A percentile compares a stretch with the other conserved stretches of the same genome.
These are phyloP conservation scores for Rubus parviflorus DNA, from an alignment of 306 rosid genomes.

Conservation along the genomic window DNA sequence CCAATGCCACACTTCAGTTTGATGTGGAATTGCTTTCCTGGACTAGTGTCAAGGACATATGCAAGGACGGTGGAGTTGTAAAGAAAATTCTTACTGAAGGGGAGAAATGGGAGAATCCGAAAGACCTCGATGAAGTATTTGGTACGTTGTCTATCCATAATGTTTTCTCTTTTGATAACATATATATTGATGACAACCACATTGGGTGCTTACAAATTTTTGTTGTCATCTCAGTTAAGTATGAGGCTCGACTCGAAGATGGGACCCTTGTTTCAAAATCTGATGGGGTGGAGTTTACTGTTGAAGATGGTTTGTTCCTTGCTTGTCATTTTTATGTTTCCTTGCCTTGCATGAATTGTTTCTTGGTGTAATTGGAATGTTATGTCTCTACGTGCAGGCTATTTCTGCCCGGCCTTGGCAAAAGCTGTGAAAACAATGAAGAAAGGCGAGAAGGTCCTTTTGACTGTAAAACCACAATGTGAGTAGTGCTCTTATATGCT, in stretches of 20 bases:
- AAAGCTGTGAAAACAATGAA: conserved; percentile 88
- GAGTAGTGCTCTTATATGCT: conserved; percentile 1
- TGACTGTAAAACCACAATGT: conserved; percentile 85
- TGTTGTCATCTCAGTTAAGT: conserved; percentile 53
- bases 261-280: conserved; percentile 67
- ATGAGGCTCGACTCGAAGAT: conserved; percentile 69
- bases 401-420: conserved; percentile 72
- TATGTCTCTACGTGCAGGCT: conserved; percentile 37
- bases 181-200: background rate
- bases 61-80: conserved; percentile 78
- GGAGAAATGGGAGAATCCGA: conserved; percentile 81
- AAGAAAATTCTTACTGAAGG: conserved; percentile 64
- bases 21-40: conserved; percentile 80
- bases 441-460: conserved; percentile 70
- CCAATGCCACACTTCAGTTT: conserved; percentile 77
- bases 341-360: background rate
- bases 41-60: conserved; percentile 75
- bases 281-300: conserved; percentile 76
- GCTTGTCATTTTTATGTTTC: background rate
- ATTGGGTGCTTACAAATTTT: background rate
- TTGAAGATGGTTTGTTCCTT: conserved; percentile 51
- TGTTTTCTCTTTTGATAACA: no score
- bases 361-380: background rate
- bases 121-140: conserved; percentile 65
- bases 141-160: conserved; percentile 29